Base-by-base conservation (phyloP, 2,329 filamentous ascomycete genomes). In the Clonostachys byssicola region DNA sequence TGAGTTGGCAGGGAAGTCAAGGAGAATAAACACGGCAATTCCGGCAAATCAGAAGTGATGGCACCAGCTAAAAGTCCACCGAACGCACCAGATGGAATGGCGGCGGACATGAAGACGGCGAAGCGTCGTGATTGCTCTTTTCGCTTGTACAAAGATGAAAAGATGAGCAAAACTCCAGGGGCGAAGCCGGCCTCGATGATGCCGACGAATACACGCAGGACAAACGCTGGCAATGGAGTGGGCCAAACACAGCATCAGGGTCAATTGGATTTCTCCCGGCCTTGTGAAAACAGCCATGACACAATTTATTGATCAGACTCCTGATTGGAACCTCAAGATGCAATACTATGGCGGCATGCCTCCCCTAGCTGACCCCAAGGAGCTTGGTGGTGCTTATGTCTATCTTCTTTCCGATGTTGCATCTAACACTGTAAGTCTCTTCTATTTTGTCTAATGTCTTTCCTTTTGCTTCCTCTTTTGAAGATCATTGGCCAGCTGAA, bases 331-430 rank as follows among this genome's bases (percentile, higher is more conserved):
- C 49, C 61, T 70, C 52, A 73, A 79, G 60, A 70, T 80, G 62
- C 72, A 77, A 57, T 79, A 80, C 54, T 79, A 78, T 53, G 73
- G 75, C 5, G 75, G 75, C 5, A 77, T 80, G 64, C 74, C 74
- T 16, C 60, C 75, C 35, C 52, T 80, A 36, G 77, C 75, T 0
- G 66, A 73, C 44, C 70, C 72, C 0, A 67, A 74, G 49, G 76
- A 80, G 58, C 58, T 80, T 6, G 75, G 75, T 3, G 75, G 75
- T n/a, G 76, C 76, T 1, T 80, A 79, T 52, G 74, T 78, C 7
- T 80, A 79, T 52, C 57, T 80, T 45, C 56, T 80, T 16, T 73
- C 67, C 47, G 75, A 80, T 46, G 65, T 69, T 13, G 68, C 72
- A 14, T 68, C 60, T 30, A 74, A 74, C 51, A 75, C 72, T 10